Conservation (phyloP, 176 grass and related monocot genomes). For the Puccinellia tenuiflora region DNA sequence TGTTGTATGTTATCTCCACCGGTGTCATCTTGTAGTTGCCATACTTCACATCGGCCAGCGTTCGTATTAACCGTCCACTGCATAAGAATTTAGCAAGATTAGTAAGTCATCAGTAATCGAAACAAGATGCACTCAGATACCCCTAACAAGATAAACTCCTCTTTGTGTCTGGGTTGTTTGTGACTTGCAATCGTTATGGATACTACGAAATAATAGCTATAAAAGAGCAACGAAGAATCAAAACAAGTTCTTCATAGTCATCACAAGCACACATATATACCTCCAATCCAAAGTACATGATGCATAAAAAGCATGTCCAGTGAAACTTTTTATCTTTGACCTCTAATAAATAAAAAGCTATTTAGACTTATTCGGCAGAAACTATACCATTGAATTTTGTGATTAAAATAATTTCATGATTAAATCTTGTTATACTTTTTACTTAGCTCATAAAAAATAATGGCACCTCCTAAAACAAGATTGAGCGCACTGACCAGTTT, state of each 20-base stretch:
- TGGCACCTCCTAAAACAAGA: neutral
- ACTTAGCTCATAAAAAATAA: neutral
- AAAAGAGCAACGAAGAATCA: neutral
- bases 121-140: neutral
- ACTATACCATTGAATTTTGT: neutral
- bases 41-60: conserved; percentile 84
- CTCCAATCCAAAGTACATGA: neutral
- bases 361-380: neutral
- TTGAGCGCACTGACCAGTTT: neutral
- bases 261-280: neutral
- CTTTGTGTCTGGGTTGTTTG: neutral
- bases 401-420: neutral
- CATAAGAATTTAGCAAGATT: conserved; percentile 22
- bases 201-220: neutral
- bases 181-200: neutral
- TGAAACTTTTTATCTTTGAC: neutral
- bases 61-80: conserved; percentile 82
- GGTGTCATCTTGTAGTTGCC: conserved; percentile 84
- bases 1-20: conserved; percentile 76
- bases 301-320: neutral
- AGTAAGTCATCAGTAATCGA: conserved; percentile 18
- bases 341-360: neutral
- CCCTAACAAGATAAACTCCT: neutral
- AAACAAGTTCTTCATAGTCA: neutral
- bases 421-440: neutral